A percentile compares a stretch with the other conserved stretches of the same genome.
Conservation (phyloP, 441 rosid genomes). For the Jatropha multifida region DNA sequence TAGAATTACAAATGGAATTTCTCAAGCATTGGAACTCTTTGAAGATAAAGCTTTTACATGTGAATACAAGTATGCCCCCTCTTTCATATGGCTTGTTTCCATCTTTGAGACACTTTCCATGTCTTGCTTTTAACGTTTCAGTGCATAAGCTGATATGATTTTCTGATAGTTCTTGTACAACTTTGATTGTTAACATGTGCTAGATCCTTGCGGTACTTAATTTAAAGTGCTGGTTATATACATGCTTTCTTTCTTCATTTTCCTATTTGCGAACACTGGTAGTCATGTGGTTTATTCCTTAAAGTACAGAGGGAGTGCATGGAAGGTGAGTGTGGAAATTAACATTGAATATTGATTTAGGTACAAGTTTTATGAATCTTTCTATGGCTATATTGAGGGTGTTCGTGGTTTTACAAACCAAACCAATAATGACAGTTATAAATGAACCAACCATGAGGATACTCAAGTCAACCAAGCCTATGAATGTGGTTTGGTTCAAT, state of each 20-base stretch:
- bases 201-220: not conserved
- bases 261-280: not conserved
- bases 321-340: not conserved
- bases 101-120: slow-evolving; percentile 7
- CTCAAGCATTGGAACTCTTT: slow-evolving; percentile 55
- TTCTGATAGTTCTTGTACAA: not conserved
- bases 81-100: not conserved
- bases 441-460: too few species aligned
- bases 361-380: not conserved
- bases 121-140: slow-evolving; percentile 5
- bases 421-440: too few species aligned
- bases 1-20: slow-evolving; percentile 80
- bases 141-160: not conserved
- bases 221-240: not conserved
- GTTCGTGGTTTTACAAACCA: too few species aligned
- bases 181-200: not conserved
- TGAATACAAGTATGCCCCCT: slow-evolving; percentile 72
- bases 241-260: not conserved
- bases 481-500: too few species aligned
- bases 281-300: not conserved
- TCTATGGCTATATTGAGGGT: not conserved
- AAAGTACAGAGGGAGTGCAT: not conserved
- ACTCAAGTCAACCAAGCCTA: too few species aligned
- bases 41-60: slow-evolving; percentile 76
- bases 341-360: not conserved